Percentiles rank a stretch among this genome's conserved stretches.
Evolutionary conservation across 768 basidiomycete species (phyloP).

Genomic region (Leucosporidium creatinivorum): DNA sequence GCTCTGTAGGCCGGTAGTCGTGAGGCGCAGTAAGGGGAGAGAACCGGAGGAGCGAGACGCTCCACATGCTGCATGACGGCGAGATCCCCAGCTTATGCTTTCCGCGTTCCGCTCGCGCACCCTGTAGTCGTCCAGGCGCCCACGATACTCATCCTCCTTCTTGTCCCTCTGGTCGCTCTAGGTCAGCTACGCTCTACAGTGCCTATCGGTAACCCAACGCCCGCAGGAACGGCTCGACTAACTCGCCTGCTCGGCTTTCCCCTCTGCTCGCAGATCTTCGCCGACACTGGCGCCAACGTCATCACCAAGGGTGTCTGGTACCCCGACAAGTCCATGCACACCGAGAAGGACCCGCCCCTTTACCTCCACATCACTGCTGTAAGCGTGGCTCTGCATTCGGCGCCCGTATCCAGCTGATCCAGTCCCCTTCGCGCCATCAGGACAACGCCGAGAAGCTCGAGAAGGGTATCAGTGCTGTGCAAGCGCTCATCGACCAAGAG

Average conservation of each 20-base stretch:
- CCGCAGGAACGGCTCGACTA: neutral
- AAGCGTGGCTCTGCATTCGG: neutral
- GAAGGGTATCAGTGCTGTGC: slow-evolving; percentile 42
- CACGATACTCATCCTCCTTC: neutral
- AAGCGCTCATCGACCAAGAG: slow-evolving; percentile 45
- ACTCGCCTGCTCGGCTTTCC: neutral
- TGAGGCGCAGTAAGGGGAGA: neutral
- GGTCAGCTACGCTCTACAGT: slow-evolving; percentile 1
- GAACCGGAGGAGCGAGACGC: neutral
- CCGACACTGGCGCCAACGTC: slow-evolving; percentile 85
- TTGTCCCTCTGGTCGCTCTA: neutral
- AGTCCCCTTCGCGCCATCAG: neutral
- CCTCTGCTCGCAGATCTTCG: slow-evolving; percentile 58
- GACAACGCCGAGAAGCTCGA: slow-evolving; percentile 42
- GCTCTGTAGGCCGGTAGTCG: neutral
- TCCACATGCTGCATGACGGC: slow-evolving; percentile 1
- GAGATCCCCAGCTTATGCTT: slow-evolving; percentile 8
- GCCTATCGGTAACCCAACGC: neutral
- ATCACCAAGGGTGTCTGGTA: slow-evolving; percentile 94
- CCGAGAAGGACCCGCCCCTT: slow-evolving; percentile 83
- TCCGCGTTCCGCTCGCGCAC: neutral
- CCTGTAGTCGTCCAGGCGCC: neutral
- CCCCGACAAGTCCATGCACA: slow-evolving; percentile 82
- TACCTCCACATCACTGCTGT: slow-evolving; percentile 84
- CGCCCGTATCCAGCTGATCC: neutral